Evolutionary conservation across 2,329 filamentous ascomycete species (phyloP), one percentile per base, ranked within the genome.

Genomic region (Pezicula rhizophila): DNA sequence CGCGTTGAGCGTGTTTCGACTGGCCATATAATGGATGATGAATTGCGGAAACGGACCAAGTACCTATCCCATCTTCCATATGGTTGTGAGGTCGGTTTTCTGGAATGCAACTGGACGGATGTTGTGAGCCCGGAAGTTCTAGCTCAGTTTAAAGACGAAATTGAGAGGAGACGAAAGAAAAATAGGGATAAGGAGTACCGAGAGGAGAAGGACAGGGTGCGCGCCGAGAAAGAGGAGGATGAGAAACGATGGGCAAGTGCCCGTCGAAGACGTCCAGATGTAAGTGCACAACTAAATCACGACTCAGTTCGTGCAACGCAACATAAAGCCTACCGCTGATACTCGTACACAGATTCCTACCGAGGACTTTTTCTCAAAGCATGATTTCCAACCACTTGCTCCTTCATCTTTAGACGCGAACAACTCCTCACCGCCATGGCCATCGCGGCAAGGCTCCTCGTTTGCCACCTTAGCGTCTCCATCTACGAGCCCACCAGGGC

Each of bases 21-120:
- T 7, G 84, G 84, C 2, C 84, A 87, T 61, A 78, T 85, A 25
- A 76, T 88, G 37, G 84, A 88, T 55, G 83, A 87, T 58, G 84
- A 88, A 31, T 64, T 88, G 17, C 75, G 84, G 35, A 85, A 82
- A 62, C 75, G 83, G 46, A 77, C 81, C 34, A 88, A 86, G 64
- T 89, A 88, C 54, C 71, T 89, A 6, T 76, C 77, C 1, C 85
- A 89, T 64, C 69, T 89, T 7, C 85, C 85, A 0, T 79, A 84
- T 58, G 85, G 85, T 10, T 87, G 83, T 61, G 84, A 88, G 63
- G 83, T 88, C 17, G 79, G 71, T 41, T 88, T 88, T 57, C 67
- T 89, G 2, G 85, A 88, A 66, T 89, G 85, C 57, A 84, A 89
- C 60, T 89, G 85, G 85, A 84, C 81, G 1, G 84, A 87, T 59